Evolutionary conservation across 345 rosid species (phyloP).

Genomic region (Lumnitzera racemosa): DNA sequence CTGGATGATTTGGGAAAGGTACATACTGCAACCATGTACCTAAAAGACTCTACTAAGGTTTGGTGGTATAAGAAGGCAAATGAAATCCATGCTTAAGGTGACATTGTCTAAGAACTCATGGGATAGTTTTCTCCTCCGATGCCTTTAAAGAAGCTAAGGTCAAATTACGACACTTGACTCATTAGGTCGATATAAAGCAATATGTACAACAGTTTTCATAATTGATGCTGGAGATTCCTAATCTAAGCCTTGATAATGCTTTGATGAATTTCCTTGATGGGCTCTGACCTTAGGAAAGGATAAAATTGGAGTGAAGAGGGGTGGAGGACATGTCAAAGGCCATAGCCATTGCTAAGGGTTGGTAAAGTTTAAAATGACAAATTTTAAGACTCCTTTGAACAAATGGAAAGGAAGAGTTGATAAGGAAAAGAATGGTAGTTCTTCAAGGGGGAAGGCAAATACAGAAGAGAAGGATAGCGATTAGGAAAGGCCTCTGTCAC

Average conservation of each 20-base stretch:
- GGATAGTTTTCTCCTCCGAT: background rate
- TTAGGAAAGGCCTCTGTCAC: background rate
- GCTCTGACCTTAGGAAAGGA: background rate
- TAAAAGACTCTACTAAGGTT: background rate
- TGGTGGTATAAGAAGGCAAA: background rate
- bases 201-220: conserved; percentile 4
- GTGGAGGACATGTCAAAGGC: background rate
- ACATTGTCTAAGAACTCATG: background rate
- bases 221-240: background rate
- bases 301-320: background rate
- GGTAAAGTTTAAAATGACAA: background rate
- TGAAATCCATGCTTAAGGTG: background rate
- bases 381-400: background rate
- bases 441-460: background rate
- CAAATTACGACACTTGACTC: background rate
- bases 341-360: background rate
- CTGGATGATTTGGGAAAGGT: background rate
- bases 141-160: background rate
- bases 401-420: background rate
- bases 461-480: background rate
- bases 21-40: background rate
- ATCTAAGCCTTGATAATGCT: background rate
- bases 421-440: background rate
- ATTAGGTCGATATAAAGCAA: background rate
- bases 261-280: background rate